Evolutionary conservation across 345 rosid species (phyloP).

Genomic region (Bruguiera parviflora): DNA sequence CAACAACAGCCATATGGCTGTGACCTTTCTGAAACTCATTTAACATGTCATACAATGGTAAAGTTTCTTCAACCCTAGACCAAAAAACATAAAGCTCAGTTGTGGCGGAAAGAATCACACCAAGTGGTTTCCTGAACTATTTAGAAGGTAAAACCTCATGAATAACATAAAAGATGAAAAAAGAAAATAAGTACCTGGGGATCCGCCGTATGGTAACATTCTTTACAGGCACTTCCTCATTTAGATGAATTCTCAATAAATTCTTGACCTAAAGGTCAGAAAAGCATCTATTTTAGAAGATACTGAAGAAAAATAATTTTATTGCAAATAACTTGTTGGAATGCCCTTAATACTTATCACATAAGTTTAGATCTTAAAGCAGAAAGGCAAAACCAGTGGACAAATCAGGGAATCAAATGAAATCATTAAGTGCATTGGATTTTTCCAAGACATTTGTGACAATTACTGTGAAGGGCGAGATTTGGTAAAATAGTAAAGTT

Average conservation of each 20-base stretch:
- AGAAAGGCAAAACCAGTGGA: not conserved
- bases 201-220: slow-evolving; percentile 81
- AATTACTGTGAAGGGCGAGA: too few species aligned
- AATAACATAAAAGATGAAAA: not conserved
- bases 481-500: too few species aligned
- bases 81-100: slow-evolving; percentile 10
- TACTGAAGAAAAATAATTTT: not conserved
- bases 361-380: not conserved
- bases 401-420: not conserved
- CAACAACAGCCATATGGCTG: slow-evolving; percentile 98
- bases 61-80: slow-evolving; percentile 64
- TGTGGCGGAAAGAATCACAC: not conserved
- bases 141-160: not conserved
- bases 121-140: slow-evolving; percentile 4
- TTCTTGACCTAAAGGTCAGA: slow-evolving; percentile 59
- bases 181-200: slow-evolving; percentile 53
- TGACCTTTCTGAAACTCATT: slow-evolving; percentile 99
- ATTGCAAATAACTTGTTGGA: not conserved
- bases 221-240: slow-evolving; percentile 76
- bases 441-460: too few species aligned
- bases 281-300: not conserved
- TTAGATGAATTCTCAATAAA: slow-evolving; percentile 76
- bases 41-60: slow-evolving; percentile 92
- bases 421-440: not conserved
- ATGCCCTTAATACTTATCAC: not conserved